Conservation (phyloP, 805 yeast species). For the Naumovozyma dairenensis region DNA sequence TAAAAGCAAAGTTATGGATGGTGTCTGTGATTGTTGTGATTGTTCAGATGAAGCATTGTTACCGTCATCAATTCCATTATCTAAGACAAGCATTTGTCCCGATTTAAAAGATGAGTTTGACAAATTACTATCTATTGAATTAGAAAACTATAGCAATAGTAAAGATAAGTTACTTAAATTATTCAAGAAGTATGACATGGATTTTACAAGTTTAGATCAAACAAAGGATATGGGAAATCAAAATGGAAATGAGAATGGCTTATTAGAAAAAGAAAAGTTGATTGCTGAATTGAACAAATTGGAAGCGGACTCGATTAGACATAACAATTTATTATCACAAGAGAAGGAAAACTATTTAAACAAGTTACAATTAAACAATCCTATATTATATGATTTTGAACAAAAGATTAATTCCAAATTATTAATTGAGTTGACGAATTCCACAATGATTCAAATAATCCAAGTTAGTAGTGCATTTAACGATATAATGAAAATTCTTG, state of each 20-base stretch:
- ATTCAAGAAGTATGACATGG: conserved; percentile 10
- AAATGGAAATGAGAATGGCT: conserved; percentile 3
- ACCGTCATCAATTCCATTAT: conserved; percentile 1
- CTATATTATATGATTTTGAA: conserved; percentile 18
- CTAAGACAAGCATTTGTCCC: conserved; percentile 13
- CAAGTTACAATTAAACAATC: conserved; percentile 15
- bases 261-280: conserved; percentile 4
- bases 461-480: conserved; percentile 15
- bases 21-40: conserved; percentile 95
- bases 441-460: conserved; percentile 12
- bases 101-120: conserved; percentile 22
- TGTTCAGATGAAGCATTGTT: conserved; percentile 67
- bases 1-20: conserved; percentile 68
- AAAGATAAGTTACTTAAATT: conserved; percentile 30
- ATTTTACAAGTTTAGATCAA: conserved; percentile 5
- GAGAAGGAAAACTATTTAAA: conserved; percentile 11
- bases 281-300: conserved; percentile 6
- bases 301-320: conserved; percentile 6
- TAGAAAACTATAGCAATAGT: conserved; percentile 45
- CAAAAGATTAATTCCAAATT: conserved; percentile 5
- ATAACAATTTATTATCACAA: conserved; percentile 17
- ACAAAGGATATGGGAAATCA: conserved; percentile 1
- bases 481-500: conserved; percentile 32
- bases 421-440: conserved; percentile 8
- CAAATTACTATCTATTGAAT: conserved; percentile 35